Base-by-base conservation (phyloP, 1,284 basidiomycete species). In the Austroboletus olivaceoglutinosus region DNA sequence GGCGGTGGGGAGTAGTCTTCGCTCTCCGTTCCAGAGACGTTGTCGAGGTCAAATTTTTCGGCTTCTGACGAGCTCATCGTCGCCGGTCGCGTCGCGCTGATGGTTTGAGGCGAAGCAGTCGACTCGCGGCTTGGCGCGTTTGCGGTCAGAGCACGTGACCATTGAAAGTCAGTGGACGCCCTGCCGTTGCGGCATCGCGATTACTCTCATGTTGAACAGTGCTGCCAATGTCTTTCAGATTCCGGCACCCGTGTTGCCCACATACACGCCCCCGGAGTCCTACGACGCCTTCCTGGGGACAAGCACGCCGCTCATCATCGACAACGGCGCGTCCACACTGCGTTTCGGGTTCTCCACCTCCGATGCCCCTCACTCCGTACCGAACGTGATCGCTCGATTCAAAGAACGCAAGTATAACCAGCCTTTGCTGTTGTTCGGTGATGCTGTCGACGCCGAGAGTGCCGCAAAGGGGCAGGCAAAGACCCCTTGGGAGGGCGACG, bases 401-500 rank as follows among this genome's bases (percentile, higher is more conserved):
- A 91, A 91, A 65, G 95, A 98, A 60, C 80, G 93, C 56, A 89
- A 85, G 65, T 82, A 78, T 16, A 93, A 92, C 64, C 84, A 81
- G 57, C 86, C 85, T 1, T 73, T 94, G 16, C 68, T 94, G 31
- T 74, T 97, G 11, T 95, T 95, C 52, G 94, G 95, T 0, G 83
- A 88, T 38, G 90, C 84, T 12, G 81, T 90, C 23, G 93, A 95
- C 45, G 76, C 85, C 13, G 94, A 98, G 64, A 86, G 86, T 45
- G 86, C 85, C 13, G 86, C 90, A 50, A 82, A 87, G 57, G 81
- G 83, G 2, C 90, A 92, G 65, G 77, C 84, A 13, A 84, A 83
- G 61, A 84, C 82, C 1, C 86, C 93, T 56, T 96, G 89, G 84
- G 94, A 97, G 68, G 92, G 91, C 2, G 94, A 96, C 64, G 80